Evolutionary conservation across 306 rosid species (phyloP).

Genomic region (Vigna trinervia): DNA sequence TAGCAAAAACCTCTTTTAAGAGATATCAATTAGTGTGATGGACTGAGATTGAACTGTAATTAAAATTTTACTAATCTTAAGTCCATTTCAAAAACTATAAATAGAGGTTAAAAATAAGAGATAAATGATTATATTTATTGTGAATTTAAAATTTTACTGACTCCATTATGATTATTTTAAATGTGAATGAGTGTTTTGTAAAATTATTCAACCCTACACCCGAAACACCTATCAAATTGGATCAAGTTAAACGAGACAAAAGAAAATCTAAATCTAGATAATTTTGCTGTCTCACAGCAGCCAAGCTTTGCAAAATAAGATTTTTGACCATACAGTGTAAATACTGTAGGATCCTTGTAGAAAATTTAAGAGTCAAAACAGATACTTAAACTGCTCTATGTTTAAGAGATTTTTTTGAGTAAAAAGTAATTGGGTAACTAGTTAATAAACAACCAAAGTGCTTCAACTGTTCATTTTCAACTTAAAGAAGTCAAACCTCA

Average conservation of each 20-base stretch:
- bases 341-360: not conserved
- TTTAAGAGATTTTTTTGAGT: not conserved
- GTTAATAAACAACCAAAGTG: not conserved
- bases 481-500: not conserved
- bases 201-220: too few relatives aligned
- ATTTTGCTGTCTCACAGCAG: not conserved
- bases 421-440: not conserved
- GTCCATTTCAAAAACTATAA: too few relatives aligned
- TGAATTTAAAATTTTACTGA: too few relatives aligned
- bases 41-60: too few relatives aligned
- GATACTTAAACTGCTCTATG: not conserved
- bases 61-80: too few relatives aligned
- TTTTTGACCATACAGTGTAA: constrained; percentile 1
- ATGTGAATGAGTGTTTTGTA: too few relatives aligned
- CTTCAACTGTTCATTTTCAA: not conserved
- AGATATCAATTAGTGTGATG: too few relatives aligned
- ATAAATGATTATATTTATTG: too few relatives aligned
- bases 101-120: too few relatives aligned
- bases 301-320: not conserved
- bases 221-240: not conserved
- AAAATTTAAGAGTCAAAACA: not conserved
- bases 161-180: too few relatives aligned
- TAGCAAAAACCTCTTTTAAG: too few relatives aligned
- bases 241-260: not conserved
- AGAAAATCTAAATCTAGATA: not conserved